Percentiles rank a stretch among this genome's conserved stretches.
These are phyloP conservation scores for Mortierella antarctica DNA, from an alignment of 192 early-diverging fungal genomes.

Conservation along the genomic window DNA sequence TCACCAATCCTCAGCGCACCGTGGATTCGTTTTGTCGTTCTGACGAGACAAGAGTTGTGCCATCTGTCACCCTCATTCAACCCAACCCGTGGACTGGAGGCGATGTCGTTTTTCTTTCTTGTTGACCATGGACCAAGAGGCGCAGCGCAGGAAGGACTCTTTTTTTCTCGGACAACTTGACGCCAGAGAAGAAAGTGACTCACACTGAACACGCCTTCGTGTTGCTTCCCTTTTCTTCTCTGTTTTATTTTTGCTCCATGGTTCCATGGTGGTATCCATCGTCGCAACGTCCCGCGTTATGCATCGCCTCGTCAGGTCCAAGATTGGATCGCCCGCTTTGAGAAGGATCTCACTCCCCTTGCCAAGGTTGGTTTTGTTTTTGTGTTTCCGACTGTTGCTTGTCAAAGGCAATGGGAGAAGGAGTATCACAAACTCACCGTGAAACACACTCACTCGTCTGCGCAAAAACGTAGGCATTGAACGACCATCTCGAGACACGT, in stretches of 20 bases:
- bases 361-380: conserved; percentile 30
- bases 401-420: neutral
- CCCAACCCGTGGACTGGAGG: neutral
- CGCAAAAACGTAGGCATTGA: conserved; percentile 49
- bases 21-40: neutral
- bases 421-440: neutral
- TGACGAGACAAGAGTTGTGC: neutral
- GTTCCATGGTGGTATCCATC: neutral
- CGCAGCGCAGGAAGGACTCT: too few species aligned
- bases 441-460: too few species aligned
- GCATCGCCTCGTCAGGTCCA: conserved; percentile 13
- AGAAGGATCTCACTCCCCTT: conserved; percentile 38
- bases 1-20: neutral
- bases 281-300: too few species aligned
- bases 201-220: too few species aligned
- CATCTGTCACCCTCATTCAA: neutral
- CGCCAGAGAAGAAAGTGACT: too few species aligned
- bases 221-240: too few species aligned
- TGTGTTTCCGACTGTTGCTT: neutral
- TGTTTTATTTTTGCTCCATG: neutral
- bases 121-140: too few species aligned
- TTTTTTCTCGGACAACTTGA: too few species aligned
- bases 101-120: neutral
- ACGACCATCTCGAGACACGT: conserved; percentile 69
- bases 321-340: conserved; percentile 48